Conservation (phyloP, 2,329 filamentous ascomycete species). For the Fusarium falciforme region DNA sequence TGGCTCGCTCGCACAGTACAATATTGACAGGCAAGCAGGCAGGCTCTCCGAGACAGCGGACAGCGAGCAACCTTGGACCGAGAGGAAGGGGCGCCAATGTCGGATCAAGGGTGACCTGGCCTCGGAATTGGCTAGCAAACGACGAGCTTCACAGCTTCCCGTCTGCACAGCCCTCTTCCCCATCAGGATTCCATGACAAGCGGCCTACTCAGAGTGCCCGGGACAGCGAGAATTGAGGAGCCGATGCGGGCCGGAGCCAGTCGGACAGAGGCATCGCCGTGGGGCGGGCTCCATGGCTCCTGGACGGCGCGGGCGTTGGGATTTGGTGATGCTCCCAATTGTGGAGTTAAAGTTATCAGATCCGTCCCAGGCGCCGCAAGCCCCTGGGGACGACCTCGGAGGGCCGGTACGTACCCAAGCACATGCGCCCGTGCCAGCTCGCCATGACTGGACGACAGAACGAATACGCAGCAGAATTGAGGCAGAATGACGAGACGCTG, state of each 20-base stretch:
- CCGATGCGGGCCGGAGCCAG: conserved; percentile 15
- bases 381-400: conserved; percentile 12
- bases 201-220: conserved; percentile 2
- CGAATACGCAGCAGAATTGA: not conserved
- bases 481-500: conserved; percentile 2
- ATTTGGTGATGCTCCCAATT: conserved; percentile 18
- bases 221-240: conserved; percentile 5
- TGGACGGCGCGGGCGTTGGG: conserved; percentile 20
- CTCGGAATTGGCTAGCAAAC: not conserved
- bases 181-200: conserved; percentile 23
- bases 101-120: conserved; percentile 25
- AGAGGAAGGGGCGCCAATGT: conserved; percentile 21
- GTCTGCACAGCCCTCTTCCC: conserved; percentile 6
- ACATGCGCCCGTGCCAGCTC: not conserved
- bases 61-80: conserved; percentile 4
- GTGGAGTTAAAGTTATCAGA: conserved; percentile 49
- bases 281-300: conserved; percentile 31
- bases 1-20: conserved; percentile 19
- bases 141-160: not conserved
- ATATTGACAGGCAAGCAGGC: not conserved
- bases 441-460: not conserved
- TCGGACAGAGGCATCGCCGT: conserved; percentile 17
- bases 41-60: not conserved
- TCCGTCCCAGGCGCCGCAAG: conserved; percentile 36
- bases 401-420: not conserved